Conservation (phyloP, 805 yeast genomes). For the Metschnikowia noctiluminum region DNA sequence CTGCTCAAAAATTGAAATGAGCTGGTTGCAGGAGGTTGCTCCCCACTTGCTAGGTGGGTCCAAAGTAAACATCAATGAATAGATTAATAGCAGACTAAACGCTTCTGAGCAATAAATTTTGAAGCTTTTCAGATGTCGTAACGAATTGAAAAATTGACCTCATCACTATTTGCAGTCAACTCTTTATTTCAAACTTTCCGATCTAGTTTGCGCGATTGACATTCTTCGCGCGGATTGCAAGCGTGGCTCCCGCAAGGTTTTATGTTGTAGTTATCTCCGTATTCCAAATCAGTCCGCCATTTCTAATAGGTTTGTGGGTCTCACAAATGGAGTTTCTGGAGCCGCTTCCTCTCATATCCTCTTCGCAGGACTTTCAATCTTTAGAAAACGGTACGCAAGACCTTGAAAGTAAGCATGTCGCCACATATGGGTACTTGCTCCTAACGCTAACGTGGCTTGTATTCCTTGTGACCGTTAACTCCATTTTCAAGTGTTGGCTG, state of each 20-base stretch:
- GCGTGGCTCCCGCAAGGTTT: too few species aligned
- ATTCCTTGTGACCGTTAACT: conserved; percentile 31
- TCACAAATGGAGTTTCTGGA: conserved; percentile 10
- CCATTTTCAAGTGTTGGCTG: conserved; percentile 36
- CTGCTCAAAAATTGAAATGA: conserved; percentile 75
- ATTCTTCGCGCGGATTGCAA: too few species aligned
- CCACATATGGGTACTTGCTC: conserved; percentile 29
- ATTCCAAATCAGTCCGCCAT: too few species aligned
- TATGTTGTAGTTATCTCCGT: too few species aligned
- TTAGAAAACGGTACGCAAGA: conserved; percentile 2
- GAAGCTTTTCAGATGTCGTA: too few species aligned
- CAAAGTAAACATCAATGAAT: conserved; percentile 28
- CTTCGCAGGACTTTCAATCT: conserved; percentile 7
- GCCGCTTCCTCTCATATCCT: conserved; percentile 17
- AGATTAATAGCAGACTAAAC: background rate
- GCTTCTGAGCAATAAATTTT: too few species aligned
- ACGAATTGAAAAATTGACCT: too few species aligned
- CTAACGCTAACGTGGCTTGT: conserved; percentile 30
- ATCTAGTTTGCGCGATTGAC: too few species aligned
- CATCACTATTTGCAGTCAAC: too few species aligned
- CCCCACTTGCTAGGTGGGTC: conserved; percentile 56
- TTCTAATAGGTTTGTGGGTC: background rate
- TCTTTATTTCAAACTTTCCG: too few species aligned
- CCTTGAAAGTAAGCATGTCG: conserved; percentile 5
- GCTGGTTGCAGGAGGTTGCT: conserved; percentile 83